phyloP scores from a whole-genome alignment of 2,329 filamentous ascomycete species.

The Cyphellophora attinorum region DNA sequence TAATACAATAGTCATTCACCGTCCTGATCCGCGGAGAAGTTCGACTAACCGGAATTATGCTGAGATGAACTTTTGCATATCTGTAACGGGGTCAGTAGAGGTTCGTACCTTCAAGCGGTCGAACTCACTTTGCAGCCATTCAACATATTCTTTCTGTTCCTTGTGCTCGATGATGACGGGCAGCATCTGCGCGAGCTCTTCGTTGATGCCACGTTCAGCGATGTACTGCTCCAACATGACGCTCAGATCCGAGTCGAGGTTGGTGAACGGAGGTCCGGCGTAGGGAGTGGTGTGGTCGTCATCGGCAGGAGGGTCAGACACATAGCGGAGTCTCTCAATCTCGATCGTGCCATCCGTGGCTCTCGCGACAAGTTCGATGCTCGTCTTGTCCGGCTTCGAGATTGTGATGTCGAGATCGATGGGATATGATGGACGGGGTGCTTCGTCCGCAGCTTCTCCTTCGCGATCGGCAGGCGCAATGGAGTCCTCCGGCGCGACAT shows the following conservation, averaged over 20 bases:
- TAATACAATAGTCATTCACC: too few relatives aligned
- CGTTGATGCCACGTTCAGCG: slow-evolving; percentile 86
- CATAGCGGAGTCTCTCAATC: slow-evolving; percentile 58
- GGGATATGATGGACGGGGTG: slow-evolving; percentile 55
- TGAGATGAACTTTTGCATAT: slow-evolving; percentile 77
- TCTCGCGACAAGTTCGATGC: slow-evolving; percentile 75
- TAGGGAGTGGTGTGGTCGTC: slow-evolving; percentile 50
- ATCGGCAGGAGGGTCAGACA: slow-evolving; percentile 62
- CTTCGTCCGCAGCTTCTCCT: slow-evolving; percentile 47
- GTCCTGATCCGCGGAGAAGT: too few relatives aligned
- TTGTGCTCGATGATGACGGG: slow-evolving; percentile 96
- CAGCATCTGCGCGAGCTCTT: slow-evolving; percentile 76
- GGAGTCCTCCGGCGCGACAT: slow-evolving; percentile 47
- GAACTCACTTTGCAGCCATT: slow-evolving; percentile 65
- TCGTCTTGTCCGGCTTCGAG: slow-evolving; percentile 77
- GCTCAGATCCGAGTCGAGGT: slow-evolving; percentile 93
- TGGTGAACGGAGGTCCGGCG: slow-evolving; percentile 83
- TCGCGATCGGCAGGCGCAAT: slow-evolving; percentile 49
- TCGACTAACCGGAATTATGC: too few relatives aligned
- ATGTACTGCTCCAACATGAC: slow-evolving; percentile 85
- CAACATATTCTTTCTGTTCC: slow-evolving; percentile 94
- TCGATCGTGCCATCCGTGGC: slow-evolving; percentile 79
- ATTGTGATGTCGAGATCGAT: slow-evolving; percentile 77
- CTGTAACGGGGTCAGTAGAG: slow-evolving; percentile 29
- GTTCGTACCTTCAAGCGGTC: slow-evolving; percentile 3